Percentiles rank a stretch among this genome's conserved stretches.
Conservation (phyloP, 345 rosid genomes). For the Salix purpurea region DNA sequence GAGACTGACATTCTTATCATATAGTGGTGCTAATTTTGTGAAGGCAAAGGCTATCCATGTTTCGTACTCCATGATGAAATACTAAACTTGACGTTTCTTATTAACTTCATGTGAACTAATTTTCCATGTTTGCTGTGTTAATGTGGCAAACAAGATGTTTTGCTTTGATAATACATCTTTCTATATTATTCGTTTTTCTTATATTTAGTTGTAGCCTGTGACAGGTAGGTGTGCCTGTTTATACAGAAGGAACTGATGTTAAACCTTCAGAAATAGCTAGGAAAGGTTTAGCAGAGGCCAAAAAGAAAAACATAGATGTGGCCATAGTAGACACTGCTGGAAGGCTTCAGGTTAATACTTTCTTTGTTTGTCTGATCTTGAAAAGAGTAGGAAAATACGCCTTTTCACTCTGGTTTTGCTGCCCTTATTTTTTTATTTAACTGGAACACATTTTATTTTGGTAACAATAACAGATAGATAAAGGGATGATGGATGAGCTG, state of each 20-base stretch:
- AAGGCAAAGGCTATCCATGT: not conserved
- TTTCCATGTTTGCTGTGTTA: not conserved
- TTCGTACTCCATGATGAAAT: not conserved
- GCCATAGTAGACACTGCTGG: constrained; percentile 97
- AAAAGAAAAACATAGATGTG: constrained; percentile 72
- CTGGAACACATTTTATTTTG: not conserved
- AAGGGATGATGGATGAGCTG: constrained; percentile 95
- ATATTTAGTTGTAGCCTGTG: constrained; percentile 36
- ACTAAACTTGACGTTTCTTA: constrained; percentile 8
- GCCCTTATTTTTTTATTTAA: not conserved
- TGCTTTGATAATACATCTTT: not conserved
- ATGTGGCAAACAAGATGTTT: not conserved
- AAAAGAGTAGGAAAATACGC: not conserved
- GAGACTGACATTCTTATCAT: not conserved
- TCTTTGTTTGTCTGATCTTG: not conserved
- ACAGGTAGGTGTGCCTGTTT: constrained; percentile 92
- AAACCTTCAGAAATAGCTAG: constrained; percentile 87
- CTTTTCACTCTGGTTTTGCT: not conserved
- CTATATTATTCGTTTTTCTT: constrained; percentile 7
- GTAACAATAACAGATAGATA: constrained; percentile 61
- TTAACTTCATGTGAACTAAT: constrained; percentile 8
- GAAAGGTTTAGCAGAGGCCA: constrained; percentile 85
- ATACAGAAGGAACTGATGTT: constrained; percentile 75
- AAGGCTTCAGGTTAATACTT: constrained; percentile 75
- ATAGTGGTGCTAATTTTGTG: constrained; percentile 4